Evolutionary conservation across 2,329 filamentous ascomycete genomes (phyloP).

Genomic region (Epichloe glyceriae): DNA sequence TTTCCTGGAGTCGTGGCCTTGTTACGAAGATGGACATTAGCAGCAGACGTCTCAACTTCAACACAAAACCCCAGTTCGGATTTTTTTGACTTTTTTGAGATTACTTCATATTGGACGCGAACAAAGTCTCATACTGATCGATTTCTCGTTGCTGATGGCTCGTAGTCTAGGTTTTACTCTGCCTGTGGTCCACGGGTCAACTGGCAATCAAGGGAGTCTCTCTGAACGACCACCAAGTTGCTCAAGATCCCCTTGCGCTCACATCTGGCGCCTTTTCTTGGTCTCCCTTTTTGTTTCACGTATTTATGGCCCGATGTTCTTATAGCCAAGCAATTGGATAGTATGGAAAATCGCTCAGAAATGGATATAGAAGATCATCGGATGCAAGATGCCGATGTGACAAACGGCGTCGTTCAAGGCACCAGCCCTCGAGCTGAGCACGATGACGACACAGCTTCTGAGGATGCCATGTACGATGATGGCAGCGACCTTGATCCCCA

Average conservation of each 20-base stretch:
- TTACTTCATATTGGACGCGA: background rate
- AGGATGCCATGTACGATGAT: conserved; percentile 22
- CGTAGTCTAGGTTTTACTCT: background rate
- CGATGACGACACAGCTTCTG: conserved; percentile 20
- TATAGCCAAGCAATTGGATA: background rate
- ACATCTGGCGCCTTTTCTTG: background rate
- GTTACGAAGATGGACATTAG: too few species aligned
- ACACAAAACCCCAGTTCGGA: too few species aligned
- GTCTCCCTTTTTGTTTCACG: background rate
- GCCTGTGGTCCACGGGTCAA: background rate
- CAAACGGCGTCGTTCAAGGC: conserved; percentile 13
- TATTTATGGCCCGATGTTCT: background rate
- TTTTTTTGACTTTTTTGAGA: background rate
- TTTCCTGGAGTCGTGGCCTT: background rate
- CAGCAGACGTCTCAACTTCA: too few species aligned
- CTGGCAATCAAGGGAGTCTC: background rate
- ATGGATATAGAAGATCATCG: conserved; percentile 32
- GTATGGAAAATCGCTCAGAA: conserved; percentile 12
- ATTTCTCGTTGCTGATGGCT: background rate
- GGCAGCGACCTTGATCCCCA: conserved; percentile 24
- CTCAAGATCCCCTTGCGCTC: background rate
- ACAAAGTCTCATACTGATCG: background rate
- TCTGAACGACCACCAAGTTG: background rate
- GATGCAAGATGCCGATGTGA: conserved; percentile 26
- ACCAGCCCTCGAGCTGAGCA: conserved; percentile 11